A percentile compares a stretch with the other conserved stretches of the same genome.
Conservation (phyloP, 768 basidiomycete species). For the Solioccasus polychromus region DNA sequence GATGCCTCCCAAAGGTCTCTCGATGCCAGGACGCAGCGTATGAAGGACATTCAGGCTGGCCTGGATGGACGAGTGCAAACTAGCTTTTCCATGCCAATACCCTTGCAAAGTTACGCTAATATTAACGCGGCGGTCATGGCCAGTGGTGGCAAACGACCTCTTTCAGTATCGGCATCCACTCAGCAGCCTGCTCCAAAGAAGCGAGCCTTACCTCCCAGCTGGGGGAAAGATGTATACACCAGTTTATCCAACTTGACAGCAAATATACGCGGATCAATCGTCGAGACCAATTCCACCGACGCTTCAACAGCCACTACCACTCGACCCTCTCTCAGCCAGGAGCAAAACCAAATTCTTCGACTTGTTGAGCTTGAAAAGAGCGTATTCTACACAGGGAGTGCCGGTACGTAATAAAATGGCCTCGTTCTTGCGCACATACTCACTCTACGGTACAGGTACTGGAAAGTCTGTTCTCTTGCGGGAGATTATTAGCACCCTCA, state of each 20-base stretch:
- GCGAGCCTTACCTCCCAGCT: conserved; percentile 52
- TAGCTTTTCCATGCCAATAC: conserved; percentile 17
- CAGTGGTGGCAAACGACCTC: conserved; percentile 35
- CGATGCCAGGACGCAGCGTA: conserved; percentile 36
- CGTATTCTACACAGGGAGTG: conserved; percentile 96
- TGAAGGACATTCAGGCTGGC: conserved; percentile 59
- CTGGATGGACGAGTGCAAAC: conserved; percentile 40
- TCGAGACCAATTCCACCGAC: conserved; percentile 6
- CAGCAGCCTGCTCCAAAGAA: conserved; percentile 44
- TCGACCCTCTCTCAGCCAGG: conserved; percentile 63
- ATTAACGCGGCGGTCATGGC: conserved; percentile 15
- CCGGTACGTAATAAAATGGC: conserved; percentile 55
- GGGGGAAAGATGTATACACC: conserved; percentile 38
- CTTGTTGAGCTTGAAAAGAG: conserved; percentile 72
- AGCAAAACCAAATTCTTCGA: conserved; percentile 81
- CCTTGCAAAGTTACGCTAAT: conserved; percentile 12
- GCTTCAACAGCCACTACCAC: conserved; percentile 4
- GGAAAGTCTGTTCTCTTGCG: conserved; percentile 94
- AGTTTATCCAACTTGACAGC: conserved; percentile 34
- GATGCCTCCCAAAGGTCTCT: conserved; percentile 18
- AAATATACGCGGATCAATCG: conserved; percentile 7
- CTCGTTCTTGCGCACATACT: conserved; percentile 17
- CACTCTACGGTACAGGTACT: conserved; percentile 58
- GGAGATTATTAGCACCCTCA: conserved; percentile 80
- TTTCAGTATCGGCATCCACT: conserved; percentile 13